These are phyloP conservation scores for Chimonanthus praecox DNA, from an alignment of 164 flowering plant species.

Conservation along the genomic window DNA sequence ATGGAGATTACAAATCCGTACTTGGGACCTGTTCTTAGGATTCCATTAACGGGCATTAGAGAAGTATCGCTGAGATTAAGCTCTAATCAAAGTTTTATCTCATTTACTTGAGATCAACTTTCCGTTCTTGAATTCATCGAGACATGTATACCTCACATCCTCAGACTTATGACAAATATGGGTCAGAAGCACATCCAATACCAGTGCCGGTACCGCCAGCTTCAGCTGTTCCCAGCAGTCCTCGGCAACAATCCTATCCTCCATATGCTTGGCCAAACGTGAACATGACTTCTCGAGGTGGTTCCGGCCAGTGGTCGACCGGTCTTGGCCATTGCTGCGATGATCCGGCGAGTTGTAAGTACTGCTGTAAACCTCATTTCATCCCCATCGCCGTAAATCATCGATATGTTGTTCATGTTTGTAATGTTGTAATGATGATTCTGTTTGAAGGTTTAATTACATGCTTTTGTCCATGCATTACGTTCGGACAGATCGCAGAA, in stretches of 20 bases:
- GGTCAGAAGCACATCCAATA: neutral
- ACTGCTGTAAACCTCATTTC: neutral
- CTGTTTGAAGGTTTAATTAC: slow-evolving; percentile 30
- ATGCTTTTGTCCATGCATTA: slow-evolving; percentile 47
- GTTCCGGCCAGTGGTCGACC: slow-evolving; percentile 29
- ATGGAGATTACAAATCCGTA: neutral
- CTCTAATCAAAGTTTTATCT: neutral
- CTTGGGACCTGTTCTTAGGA: neutral
- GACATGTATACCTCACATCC: neutral
- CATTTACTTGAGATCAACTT: neutral
- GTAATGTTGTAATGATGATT: neutral
- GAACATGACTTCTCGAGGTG: slow-evolving; percentile 1
- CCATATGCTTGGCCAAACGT: slow-evolving; percentile 3
- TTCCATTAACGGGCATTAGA: neutral
- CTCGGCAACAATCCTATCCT: neutral
- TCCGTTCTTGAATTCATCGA: neutral
- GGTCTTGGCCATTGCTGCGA: slow-evolving; percentile 51
- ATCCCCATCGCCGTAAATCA: neutral
- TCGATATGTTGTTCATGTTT: too few relatives aligned
- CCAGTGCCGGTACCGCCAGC: neutral
- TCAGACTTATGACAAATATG: neutral
- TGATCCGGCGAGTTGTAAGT: slow-evolving; percentile 43
- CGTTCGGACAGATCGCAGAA: slow-evolving; percentile 49
- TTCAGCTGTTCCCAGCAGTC: neutral
- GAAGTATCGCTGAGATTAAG: neutral